Conservation (phyloP, 768 basidiomycete genomes). For the Phylloporus sp. region DNA sequence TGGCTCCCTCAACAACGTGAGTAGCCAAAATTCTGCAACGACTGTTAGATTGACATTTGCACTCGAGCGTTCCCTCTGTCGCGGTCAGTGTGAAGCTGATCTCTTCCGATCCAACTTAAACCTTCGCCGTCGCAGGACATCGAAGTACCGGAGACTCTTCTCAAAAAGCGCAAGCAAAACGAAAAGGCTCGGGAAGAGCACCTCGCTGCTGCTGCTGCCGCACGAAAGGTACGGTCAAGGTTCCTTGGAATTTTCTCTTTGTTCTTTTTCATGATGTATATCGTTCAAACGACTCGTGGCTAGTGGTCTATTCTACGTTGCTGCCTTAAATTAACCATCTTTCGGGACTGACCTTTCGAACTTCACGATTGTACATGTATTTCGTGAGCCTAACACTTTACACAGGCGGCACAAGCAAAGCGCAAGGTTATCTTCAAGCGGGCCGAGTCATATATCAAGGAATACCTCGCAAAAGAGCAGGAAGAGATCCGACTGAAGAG, state of each 20-base stretch:
- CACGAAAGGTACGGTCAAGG: constrained; percentile 71
- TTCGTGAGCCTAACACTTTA: constrained; percentile 14
- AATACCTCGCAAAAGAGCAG: constrained; percentile 87
- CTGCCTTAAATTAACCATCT: constrained; percentile 86
- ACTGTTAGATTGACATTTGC: neutral
- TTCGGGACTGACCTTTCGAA: constrained; percentile 57
- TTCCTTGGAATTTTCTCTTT: constrained; percentile 15
- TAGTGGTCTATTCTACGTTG: constrained; percentile 59
- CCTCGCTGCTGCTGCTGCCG: constrained; percentile 72
- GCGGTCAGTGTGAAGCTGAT: constrained; percentile 33
- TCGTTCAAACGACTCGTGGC: constrained; percentile 62
- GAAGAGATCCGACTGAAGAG: constrained; percentile 96
- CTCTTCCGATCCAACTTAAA: constrained; percentile 13
- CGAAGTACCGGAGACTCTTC: constrained; percentile 98
- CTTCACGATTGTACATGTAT: neutral
- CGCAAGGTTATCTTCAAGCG: constrained; percentile 99
- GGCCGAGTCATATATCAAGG: constrained; percentile 96
- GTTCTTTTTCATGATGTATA: constrained; percentile 70
- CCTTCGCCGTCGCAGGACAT: constrained; percentile 51
- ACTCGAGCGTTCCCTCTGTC: constrained; percentile 41
- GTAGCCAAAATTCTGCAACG: constrained; percentile 23
- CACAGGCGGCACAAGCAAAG: constrained; percentile 81
- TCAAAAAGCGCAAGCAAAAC: constrained; percentile 98
- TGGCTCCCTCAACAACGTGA: constrained; percentile 52
- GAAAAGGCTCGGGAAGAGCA: constrained; percentile 96